Conservation (phyloP, 2,329 filamentous ascomycete species). For the Penicillium hordei region DNA sequence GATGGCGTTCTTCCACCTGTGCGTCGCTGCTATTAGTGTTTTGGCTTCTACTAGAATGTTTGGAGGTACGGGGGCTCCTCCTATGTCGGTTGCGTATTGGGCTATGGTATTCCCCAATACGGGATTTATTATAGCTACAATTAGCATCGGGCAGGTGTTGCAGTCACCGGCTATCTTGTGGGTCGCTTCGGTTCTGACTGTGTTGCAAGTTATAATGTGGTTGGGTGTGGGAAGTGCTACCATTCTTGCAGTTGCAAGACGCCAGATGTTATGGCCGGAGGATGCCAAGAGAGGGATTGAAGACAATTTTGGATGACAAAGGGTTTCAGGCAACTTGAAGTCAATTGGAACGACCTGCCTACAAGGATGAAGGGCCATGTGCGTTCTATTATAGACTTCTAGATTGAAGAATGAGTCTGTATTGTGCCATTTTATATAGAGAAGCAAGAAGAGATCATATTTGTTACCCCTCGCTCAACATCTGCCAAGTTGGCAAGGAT, state of each 20-base stretch:
- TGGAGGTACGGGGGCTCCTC: background rate
- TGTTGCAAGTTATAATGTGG: background rate
- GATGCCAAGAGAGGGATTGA: background rate
- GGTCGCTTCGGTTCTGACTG: background rate
- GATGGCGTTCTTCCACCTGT: slow-evolving; percentile 54
- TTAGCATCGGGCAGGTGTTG: slow-evolving; percentile 37
- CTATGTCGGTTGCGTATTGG: slow-evolving; percentile 21
- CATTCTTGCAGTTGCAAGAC: background rate
- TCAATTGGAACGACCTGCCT: too few species aligned
- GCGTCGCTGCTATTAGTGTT: slow-evolving; percentile 42
- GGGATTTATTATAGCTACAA: slow-evolving; percentile 46
- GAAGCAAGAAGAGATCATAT: background rate
- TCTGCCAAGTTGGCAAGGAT: too few species aligned
- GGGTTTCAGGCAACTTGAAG: background rate
- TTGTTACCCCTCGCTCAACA: background rate
- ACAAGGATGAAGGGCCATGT: background rate
- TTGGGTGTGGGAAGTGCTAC: background rate
- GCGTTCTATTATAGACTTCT: background rate
- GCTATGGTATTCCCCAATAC: slow-evolving; percentile 43
- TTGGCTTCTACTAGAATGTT: slow-evolving; percentile 16
- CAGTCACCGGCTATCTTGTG: background rate
- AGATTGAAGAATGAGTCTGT: background rate
- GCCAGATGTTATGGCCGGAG: background rate
- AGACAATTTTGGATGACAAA: background rate
- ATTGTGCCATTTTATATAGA: background rate